Base-by-base conservation (phyloP, 441 rosid genomes). In the Erodium texanum region DNA sequence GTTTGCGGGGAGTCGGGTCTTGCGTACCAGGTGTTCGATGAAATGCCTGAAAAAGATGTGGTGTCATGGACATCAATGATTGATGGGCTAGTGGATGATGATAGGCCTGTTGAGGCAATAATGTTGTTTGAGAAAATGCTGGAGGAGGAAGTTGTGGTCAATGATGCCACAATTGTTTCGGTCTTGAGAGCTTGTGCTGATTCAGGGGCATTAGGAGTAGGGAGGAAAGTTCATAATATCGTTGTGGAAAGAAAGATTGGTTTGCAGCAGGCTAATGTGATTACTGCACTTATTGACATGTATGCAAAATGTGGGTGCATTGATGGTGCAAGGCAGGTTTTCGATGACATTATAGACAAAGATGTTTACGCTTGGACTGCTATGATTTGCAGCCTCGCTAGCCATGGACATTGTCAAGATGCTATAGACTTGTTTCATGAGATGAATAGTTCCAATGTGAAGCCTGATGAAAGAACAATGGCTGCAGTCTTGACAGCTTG, bases 281-380 rank as follows among this genome's bases (percentile, higher is more conserved):
- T 76, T 62, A 83, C 80, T 66, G 83, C 84, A 65, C 81, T 87
- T 11, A 67, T 87, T 11, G 85, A 82, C 70, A 84, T 85, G 88
- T 78, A 84, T 43, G 65, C 82, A 74, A 87, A 87, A 77, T 87
- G 87, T 22, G 88, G 84, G 5, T 74, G 76, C 69, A 23, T 82
- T 14, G 69, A 66, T 62, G 38, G 56, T 5, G 70, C 74, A 8
- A 71, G 66, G 70, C 69, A 1, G 15, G 74, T 71, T 66, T 71
- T 71, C 41, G 62, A 66, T 59, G 74, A 66, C 8, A 43, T 54
- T 61, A 70, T n/a, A 3, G 62, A 38, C 20, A 59, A 66, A 58
- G 74, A 71, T 66, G 66, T 62, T 67, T 71, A 66, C 38, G 24
- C 82, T 54, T 87, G 88, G 88, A 87, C 86, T 67, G 77, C 80